A percentile compares a stretch with the other conserved stretches of the same genome.
Conservation (phyloP, 2,329 filamentous ascomycete genomes). For the Arthrocladium fulminans region DNA sequence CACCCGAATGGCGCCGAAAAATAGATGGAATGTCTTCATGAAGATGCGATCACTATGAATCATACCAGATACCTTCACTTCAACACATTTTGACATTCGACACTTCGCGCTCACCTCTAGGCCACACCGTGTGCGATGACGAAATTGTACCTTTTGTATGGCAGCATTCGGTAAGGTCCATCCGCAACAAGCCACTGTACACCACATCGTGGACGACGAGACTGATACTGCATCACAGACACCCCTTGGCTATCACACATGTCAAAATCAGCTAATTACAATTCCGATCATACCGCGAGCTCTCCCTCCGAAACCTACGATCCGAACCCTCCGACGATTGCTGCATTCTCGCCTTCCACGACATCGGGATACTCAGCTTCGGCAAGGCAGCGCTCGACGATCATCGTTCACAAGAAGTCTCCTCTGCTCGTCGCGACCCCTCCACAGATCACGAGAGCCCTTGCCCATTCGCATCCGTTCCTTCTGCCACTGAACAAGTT, state of each 20-base stretch:
- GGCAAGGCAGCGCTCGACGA: constrained; percentile 73
- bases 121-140: constrained; percentile 8
- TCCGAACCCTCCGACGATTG: constrained; percentile 62
- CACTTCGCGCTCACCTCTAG: not conserved
- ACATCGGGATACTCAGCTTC: constrained; percentile 60
- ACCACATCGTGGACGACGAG: constrained; percentile 2
- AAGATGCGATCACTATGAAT: not conserved
- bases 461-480: constrained; percentile 94
- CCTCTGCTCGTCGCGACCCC: constrained; percentile 87
- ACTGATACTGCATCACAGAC: constrained; percentile 27
- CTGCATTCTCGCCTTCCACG: constrained; percentile 79
- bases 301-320: constrained; percentile 30
- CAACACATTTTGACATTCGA: not conserved
- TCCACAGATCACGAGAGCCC: constrained; percentile 82
- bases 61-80: not conserved
- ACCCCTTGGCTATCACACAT: constrained; percentile 48
- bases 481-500: constrained; percentile 79
- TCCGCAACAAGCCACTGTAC: constrained; percentile 9
- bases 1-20: not conserved
- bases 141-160: constrained; percentile 35
- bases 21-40: not conserved
- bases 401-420: constrained; percentile 94
- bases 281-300: constrained; percentile 31
- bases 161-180: constrained; percentile 35
- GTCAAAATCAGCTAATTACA: constrained; percentile 34